These are phyloP conservation scores for Fusarium keratoplasticum DNA, from an alignment of 2,329 filamentous ascomycete genomes.

Conservation along the genomic window DNA sequence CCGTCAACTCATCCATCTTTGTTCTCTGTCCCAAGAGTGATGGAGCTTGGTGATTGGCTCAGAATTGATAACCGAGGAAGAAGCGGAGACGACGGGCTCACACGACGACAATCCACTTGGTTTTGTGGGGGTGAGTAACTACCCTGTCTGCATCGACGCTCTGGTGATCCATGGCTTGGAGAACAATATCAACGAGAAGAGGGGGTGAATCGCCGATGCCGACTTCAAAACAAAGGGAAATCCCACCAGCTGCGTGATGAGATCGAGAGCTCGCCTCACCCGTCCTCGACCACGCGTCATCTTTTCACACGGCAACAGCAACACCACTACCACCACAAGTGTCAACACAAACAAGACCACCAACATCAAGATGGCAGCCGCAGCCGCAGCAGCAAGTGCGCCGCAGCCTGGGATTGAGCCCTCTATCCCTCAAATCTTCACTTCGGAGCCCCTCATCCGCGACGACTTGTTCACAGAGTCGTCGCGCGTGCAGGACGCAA, in stretches of 20 bases:
- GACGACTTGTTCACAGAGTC: conserved; percentile 77
- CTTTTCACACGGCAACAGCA: conserved; percentile 42
- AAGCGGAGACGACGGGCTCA: conserved; percentile 34
- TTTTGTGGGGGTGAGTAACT: conserved; percentile 43
- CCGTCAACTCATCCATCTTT: not conserved
- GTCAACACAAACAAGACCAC: conserved; percentile 9
- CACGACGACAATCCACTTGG: conserved; percentile 28
- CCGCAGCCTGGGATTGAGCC: conserved; percentile 23
- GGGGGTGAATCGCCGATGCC: conserved; percentile 19
- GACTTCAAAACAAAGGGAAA: conserved; percentile 38
- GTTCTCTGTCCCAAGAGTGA: not conserved
- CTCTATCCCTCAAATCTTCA: conserved; percentile 68
- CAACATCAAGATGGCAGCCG: conserved; percentile 19
- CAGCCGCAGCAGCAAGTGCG: conserved; percentile 21
- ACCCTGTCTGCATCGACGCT: conserved; percentile 23
- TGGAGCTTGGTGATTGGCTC: conserved; percentile 23
- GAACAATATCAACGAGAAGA: conserved; percentile 45
- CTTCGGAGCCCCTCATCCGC: conserved; percentile 67
- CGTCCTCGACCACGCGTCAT: conserved; percentile 48
- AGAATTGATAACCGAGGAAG: conserved; percentile 40
- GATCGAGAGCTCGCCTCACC: conserved; percentile 42
- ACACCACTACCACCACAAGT: not conserved
- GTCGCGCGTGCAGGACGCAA: conserved; percentile 75
- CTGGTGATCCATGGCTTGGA: conserved; percentile 37
- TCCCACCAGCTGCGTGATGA: conserved; percentile 45